Base-by-base conservation (phyloP, 1,139 yeast species). In the Saccharomyces hybrid region DNA sequence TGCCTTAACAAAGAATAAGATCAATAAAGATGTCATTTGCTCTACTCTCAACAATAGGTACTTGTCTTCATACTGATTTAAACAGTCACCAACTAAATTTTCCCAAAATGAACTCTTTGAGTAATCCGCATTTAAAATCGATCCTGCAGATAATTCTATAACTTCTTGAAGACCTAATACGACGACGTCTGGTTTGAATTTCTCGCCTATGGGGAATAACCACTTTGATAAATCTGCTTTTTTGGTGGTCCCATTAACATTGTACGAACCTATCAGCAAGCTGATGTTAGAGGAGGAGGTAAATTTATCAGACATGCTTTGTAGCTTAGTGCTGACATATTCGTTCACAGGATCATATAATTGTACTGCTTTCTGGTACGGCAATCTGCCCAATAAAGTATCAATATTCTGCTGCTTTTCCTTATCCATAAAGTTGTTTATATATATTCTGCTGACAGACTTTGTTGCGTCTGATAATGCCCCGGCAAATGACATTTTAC, bases 391-490 rank as follows among this genome's bases (percentile, higher is more conserved):
- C 42, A 95, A 75, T 47, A 95, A 72, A 14, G 86, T 75, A 68
- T 95, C 99, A 66, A 93, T 90, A 1, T 90, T 86, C 24, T 83
- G 80, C 68, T 95, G 99, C 59, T 91, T 87, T 47, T 84, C 86
- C 62, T 88, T 88, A 72, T 95, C 99, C 60, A 90, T 90, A 73
- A 95, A 95, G 58, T 95, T 91, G 72, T 93, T 93, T 67, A 93
- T 93, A 69, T 95, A 95, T 82, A 93, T 84, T 71, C 99, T 79
- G 47, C 96, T 86, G 4, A 95, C 96, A 0, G 96, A 88, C 69
- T 95, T 95, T 1, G 98, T 90, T 3, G 95, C 97, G 72, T 95
- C 99, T 0, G 96, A 88, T 29, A 95, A 72, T 0, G 97, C 96
- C 24, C 99, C 98, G 0, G 98, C 98, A 58, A 95, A 73, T 52